phyloP scores from a whole-genome alignment of 768 basidiomycete species.

The Terana coerulea region DNA sequence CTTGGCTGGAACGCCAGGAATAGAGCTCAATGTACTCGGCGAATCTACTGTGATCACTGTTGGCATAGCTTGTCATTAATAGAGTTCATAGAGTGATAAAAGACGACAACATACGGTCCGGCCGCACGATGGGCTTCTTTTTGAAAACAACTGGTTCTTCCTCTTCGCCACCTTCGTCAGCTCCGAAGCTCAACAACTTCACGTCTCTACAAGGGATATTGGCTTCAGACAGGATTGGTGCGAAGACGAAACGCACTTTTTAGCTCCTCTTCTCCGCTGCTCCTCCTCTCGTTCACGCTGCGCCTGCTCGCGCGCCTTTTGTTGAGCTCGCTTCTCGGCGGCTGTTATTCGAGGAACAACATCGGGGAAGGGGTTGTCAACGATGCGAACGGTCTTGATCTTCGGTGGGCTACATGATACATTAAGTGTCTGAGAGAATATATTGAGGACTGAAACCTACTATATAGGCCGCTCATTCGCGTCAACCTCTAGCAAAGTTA shows the following conservation, averaged over 20 bases:
- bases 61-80: neutral
- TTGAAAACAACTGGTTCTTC: slow-evolving; percentile 53
- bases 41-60: slow-evolving; percentile 32
- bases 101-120: slow-evolving; percentile 61
- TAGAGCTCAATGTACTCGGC: slow-evolving; percentile 21
- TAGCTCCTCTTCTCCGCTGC: slow-evolving; percentile 69
- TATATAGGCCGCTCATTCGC: slow-evolving; percentile 76
- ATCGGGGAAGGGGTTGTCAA: slow-evolving; percentile 94
- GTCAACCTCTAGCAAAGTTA: slow-evolving; percentile 53
- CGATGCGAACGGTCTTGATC: slow-evolving; percentile 78
- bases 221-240: neutral
- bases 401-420: slow-evolving; percentile 69
- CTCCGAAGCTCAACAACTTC: slow-evolving; percentile 83
- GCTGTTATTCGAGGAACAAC: slow-evolving; percentile 96
- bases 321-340: slow-evolving; percentile 83
- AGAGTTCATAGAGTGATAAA: neutral
- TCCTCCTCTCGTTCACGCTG: slow-evolving; percentile 78
- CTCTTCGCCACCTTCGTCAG: slow-evolving; percentile 57
- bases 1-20: slow-evolving; percentile 13
- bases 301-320: slow-evolving; percentile 70
- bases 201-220: slow-evolving; percentile 63
- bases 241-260: slow-evolving; percentile 59
- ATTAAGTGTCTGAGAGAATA: neutral
- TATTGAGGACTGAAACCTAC: slow-evolving; percentile 38
- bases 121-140: slow-evolving; percentile 81